A percentile compares a stretch with the other conserved stretches of the same genome.
Evolutionary conservation across 208 protist genomes (phyloP).

Genomic region (Plasmodiophora brassicae): DNA sequence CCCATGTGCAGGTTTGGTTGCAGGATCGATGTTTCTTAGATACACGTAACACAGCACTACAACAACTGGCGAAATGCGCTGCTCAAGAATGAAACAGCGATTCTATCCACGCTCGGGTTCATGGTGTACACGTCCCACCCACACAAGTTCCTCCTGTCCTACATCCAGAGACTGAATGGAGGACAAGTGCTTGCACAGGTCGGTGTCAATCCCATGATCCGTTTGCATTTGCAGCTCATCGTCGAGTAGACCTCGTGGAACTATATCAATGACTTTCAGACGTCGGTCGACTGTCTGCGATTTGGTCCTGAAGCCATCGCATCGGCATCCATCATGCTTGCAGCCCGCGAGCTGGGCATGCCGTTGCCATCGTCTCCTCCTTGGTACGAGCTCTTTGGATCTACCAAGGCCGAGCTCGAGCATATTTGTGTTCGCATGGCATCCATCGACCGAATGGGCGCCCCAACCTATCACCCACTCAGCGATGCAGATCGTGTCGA

Average conservation of each 20-base stretch:
- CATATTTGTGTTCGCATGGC: background rate
- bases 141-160: slow-evolving; percentile 26
- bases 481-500: too few relatives aligned
- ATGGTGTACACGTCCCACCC: slow-evolving; percentile 26
- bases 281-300: background rate
- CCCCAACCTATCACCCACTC: too few relatives aligned
- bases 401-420: background rate
- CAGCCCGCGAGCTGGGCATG: background rate
- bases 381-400: slow-evolving; percentile 17
- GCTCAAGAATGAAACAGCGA: background rate
- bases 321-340: background rate
- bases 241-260: background rate
- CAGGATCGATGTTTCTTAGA: background rate
- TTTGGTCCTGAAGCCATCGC: background rate
- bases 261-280: slow-evolving; percentile 10
- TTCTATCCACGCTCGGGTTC: background rate
- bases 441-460: too few relatives aligned
- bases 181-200: slow-evolving; percentile 11
- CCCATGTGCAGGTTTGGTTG: background rate
- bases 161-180: slow-evolving; percentile 7
- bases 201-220: background rate
- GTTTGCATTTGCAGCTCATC: background rate
- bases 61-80: background rate
- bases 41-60: background rate
- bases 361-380: background rate